Conservation (phyloP, 495 filamentous ascomycete genomes). For the Thozetella sp. region DNA sequence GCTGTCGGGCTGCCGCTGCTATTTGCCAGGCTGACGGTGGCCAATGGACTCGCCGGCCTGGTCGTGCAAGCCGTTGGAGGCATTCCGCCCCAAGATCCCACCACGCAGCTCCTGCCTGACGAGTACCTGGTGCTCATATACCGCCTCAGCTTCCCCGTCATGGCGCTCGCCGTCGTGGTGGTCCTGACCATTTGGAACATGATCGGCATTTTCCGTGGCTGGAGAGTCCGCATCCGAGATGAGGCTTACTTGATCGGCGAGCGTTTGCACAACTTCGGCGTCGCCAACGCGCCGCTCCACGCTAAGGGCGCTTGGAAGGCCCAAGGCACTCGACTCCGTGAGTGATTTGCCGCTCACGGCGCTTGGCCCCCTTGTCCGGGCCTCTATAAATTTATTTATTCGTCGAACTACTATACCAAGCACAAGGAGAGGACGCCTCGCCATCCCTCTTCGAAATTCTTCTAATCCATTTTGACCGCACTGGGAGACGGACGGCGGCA, state of each 20-base stretch:
- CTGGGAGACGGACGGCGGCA: no score
- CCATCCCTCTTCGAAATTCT: no score
- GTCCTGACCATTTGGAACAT: slow-evolving; percentile 41
- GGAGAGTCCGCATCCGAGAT: slow-evolving; percentile 83
- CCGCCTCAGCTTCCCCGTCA: slow-evolving; percentile 70
- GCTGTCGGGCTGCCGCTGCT: slow-evolving; percentile 61
- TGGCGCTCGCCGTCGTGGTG: slow-evolving; percentile 45
- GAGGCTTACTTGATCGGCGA: slow-evolving; percentile 97
- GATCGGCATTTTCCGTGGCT: slow-evolving; percentile 67
- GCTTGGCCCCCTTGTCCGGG: no score
- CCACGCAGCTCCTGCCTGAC: slow-evolving; percentile 32
- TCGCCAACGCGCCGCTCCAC: slow-evolving; percentile 31
- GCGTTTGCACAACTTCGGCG: slow-evolving; percentile 89
- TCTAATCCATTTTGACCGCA: no score
- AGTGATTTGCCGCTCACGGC: not conserved
- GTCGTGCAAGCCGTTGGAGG: slow-evolving; percentile 5
- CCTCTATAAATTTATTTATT: no score
- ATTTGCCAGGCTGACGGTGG: slow-evolving; percentile 28
- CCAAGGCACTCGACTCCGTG: slow-evolving; percentile 22
- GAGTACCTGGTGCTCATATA: slow-evolving; percentile 61
- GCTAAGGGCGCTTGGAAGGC: slow-evolving; percentile 30
- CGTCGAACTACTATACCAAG: no score
- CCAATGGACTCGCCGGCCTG: slow-evolving; percentile 22
- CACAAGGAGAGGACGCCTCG: no score
- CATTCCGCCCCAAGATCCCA: slow-evolving; percentile 18